phyloP scores from a whole-genome alignment of 73 alveolate genomes.

The Paramecium octaurelia region DNA sequence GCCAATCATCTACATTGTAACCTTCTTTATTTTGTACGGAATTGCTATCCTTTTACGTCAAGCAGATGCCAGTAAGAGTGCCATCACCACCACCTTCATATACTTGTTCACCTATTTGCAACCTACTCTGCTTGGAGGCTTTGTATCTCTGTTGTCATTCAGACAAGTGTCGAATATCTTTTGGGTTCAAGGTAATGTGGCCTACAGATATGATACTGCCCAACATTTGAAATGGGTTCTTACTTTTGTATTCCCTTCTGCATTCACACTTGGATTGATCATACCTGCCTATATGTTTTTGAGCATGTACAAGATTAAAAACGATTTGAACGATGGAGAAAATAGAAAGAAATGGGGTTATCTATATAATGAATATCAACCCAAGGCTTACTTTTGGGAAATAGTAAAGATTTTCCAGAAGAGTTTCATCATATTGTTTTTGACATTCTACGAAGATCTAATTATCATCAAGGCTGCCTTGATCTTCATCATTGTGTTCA shows the following conservation, averaged over 20 bases:
- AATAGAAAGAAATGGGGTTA: slow-evolving; percentile 14
- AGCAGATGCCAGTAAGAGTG: background rate
- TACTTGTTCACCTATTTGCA: slow-evolving; percentile 8
- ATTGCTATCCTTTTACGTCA: background rate
- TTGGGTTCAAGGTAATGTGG: slow-evolving; percentile 34
- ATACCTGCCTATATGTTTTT: slow-evolving; percentile 22
- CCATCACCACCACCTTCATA: background rate
- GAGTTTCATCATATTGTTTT: background rate
- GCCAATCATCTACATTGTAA: background rate
- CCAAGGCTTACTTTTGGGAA: slow-evolving; percentile 13
- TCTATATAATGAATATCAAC: background rate
- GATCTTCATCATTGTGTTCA: background rate
- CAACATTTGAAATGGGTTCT: slow-evolving; percentile 30
- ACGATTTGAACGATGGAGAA: background rate
- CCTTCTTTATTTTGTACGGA: background rate
- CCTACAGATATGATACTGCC: slow-evolving; percentile 18
- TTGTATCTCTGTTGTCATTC: background rate
- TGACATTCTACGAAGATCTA: slow-evolving; percentile 15
- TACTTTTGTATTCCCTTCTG: slow-evolving; percentile 25
- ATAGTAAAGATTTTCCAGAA: background rate
- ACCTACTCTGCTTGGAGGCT: background rate
- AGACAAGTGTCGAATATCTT: background rate
- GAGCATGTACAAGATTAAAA: background rate
- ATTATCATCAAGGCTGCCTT: slow-evolving; percentile 16
- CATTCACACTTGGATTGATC: background rate